Evolutionary conservation across 352 stramenopile species (phyloP), one percentile per base, ranked within the genome.

Genomic region (Pythium biforme): DNA sequence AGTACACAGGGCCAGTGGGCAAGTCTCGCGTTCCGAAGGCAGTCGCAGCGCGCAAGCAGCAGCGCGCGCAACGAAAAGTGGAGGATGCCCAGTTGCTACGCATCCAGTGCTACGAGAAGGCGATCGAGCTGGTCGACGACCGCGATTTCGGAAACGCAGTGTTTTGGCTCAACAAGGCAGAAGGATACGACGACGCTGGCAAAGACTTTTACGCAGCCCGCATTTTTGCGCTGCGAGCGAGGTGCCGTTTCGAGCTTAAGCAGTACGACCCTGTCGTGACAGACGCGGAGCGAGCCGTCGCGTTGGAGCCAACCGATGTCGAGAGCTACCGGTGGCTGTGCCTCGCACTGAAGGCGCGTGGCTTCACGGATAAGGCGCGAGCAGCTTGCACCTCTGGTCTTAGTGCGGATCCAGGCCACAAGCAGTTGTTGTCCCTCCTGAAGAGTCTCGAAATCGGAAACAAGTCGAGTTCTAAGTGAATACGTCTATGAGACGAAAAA

Each of bases 101-200:
- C 23, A 31, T 20, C 5, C 57, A 59, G 23, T 69, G 55, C 31
- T 55, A 52, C 15, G 55, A 59, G 20, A 64, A 64, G n/a, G 62
- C 62, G n/a, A 40, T 51, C 17, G 55, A 59, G 3, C 48, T 69
- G 7, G 62, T 49, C 0, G 55, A 59, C 22, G 31, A 52, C 15
- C 47, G 62, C 23, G 62, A 69, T 31, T 69, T 64, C 31, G 62
- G 62, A 4, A 69, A 69, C 29, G 62, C 62, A 0, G 62, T 69
- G n/a, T 69, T 46, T 20, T 69, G 62, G 62, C 34, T 64, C 12
- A 69, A 63, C 23, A 63, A 64, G 25, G 62, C 47, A 4, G 49
- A 63, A 22, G 34, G 33, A 2, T 69, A 60, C 41, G 52, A 68
- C 15, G 59, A 20, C 17, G 59, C 29, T n/a, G 39, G 49, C 9